Base-by-base conservation (phyloP, 2,329 filamentous ascomycete species). In the Penicillium sp. region DNA sequence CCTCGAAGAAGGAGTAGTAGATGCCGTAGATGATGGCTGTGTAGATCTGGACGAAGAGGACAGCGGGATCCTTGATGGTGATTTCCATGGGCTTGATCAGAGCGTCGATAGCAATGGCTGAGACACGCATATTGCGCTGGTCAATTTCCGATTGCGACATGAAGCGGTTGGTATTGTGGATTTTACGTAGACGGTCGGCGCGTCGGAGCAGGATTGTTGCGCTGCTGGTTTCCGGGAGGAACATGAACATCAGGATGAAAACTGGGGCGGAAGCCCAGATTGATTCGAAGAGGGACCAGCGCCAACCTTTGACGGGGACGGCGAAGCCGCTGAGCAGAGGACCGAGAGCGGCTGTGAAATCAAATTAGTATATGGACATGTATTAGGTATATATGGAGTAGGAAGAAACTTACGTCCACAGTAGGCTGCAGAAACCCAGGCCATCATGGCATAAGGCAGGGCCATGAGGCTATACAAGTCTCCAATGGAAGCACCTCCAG, bases 141-240 rank as follows among this genome's bases (percentile, higher is more conserved):
- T 87, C 82, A 59, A 89, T 85, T 70, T 90, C 87, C 53, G 81
- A 83, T 68, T 88, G 84, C 0, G 84, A 82, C 72, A 82, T 81
- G 71, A 89, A 82, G 21, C 73, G 71, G 4, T 71, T 60, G 63
- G 82, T 80, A n/a, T 84, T 85, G 0, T 85, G 87, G 41, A 83
- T 73, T 66, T 81, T 83, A 54, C 87, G 82, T 6, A 89, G 80
- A 19, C 86, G 83, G 43, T 75, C 66, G 1, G 86, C 86, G 10
- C 87, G 85, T 23, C 82, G 82, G 41, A 86, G 80, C 6, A 89
- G 82, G 65, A 89, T 86, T 59, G 81, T 88, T 21, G 80, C 75
- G 1, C 79, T 74, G 57, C 78, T 83, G 0, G 87, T 89, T 76
- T 89, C 87, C 0, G 87, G 87, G 25, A 89, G 80, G 61, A 84